Conservation (phyloP, 345 rosid species). For the Gossypium ekmanianum region DNA sequence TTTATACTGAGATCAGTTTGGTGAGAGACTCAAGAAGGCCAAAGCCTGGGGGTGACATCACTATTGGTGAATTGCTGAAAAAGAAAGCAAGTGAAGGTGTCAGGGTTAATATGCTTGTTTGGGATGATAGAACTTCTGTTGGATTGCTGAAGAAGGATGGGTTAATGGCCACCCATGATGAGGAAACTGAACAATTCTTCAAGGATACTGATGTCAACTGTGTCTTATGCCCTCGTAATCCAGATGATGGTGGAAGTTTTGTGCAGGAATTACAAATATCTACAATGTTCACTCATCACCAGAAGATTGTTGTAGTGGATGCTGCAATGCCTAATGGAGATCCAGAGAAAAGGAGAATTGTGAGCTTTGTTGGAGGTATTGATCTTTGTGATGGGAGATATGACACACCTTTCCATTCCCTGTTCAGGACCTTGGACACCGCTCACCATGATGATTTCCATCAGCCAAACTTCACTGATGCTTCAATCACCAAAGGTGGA, state of each 20-base stretch:
- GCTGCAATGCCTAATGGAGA: conserved; percentile 63
- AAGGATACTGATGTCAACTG: conserved; percentile 73
- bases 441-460: conserved; percentile 98
- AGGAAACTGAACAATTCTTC: conserved; percentile 77
- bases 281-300: conserved; percentile 99
- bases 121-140: conserved; percentile 99
- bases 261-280: conserved; percentile 82
- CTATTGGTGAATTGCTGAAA: conserved; percentile 81
- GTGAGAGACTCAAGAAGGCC: conserved; percentile 93
- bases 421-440: conserved; percentile 89
- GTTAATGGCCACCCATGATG: conserved; percentile 95
- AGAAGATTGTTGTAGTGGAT: conserved; percentile 94
- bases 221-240: conserved; percentile 87
- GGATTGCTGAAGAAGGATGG: conserved; percentile 83
- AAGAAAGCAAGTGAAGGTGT: conserved; percentile 93
- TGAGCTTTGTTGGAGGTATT: conserved; percentile 94
- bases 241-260: conserved; percentile 95
- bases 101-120: conserved; percentile 80
- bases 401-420: conserved; percentile 85
- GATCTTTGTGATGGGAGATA: conserved; percentile 99
- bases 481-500: conserved; percentile 89
- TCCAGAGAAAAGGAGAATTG: conserved; percentile 62
- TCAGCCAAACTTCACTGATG: conserved; percentile 84
- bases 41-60: conserved; percentile 84
- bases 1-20: conserved; percentile 79